Evolutionary conservation across 371 early-diverging fungal genomes (phyloP).

Genomic region (Nosema muscidifuracis): DNA sequence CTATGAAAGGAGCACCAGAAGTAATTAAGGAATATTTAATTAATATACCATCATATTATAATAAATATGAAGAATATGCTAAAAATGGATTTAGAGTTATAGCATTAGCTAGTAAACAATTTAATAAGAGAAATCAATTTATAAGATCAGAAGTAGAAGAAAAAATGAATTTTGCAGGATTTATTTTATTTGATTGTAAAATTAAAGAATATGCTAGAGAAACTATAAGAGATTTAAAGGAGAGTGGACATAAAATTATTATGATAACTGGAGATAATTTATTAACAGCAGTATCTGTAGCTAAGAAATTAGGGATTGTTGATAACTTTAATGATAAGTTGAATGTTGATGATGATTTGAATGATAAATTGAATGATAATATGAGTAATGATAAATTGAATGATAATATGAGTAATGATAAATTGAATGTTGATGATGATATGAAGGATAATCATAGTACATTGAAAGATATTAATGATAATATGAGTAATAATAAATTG

Average conservation of each 20-base stretch:
- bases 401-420: no score
- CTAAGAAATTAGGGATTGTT: slow-evolving; percentile 79
- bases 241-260: slow-evolving; percentile 82
- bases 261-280: slow-evolving; percentile 99
- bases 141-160: slow-evolving; percentile 73
- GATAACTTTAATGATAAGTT: slow-evolving; percentile 49
- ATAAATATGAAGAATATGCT: slow-evolving; percentile 82
- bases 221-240: slow-evolving; percentile 76
- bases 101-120: slow-evolving; percentile 78
- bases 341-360: no score
- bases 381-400: no score
- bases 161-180: slow-evolving; percentile 81
- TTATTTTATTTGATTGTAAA: slow-evolving; percentile 89
- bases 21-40: slow-evolving; percentile 67
- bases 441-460: no score
- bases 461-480: no score
- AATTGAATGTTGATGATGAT: no score
- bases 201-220: slow-evolving; percentile 82
- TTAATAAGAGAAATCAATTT: slow-evolving; percentile 63
- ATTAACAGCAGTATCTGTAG: slow-evolving; percentile 91
- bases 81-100: slow-evolving; percentile 88
- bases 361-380: no score
- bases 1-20: slow-evolving; percentile 98
- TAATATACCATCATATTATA: slow-evolving; percentile 74
- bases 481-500: no score